Percentiles rank a stretch among this genome's conserved stretches.
These are phyloP conservation scores for Ustilago lituana DNA, from an alignment of 1,284 basidiomycete species.

Conservation along the genomic window DNA sequence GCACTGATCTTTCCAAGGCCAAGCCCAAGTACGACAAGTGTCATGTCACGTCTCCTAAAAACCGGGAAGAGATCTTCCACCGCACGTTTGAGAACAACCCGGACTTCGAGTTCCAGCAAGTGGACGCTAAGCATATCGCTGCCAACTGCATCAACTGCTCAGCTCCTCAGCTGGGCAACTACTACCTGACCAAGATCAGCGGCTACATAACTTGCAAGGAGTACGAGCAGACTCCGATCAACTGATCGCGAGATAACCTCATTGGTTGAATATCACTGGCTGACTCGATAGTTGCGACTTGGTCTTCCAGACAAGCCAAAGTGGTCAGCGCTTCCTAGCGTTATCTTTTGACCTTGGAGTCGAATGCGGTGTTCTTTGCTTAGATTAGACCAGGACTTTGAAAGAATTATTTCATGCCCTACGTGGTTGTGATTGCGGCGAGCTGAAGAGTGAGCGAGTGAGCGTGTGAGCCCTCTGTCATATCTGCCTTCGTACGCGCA, in stretches of 20 bases:
- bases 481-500: too few species aligned
- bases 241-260: not conserved
- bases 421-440: too few species aligned
- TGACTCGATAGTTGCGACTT: too few species aligned
- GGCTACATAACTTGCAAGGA: constrained; percentile 10
- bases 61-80: not conserved
- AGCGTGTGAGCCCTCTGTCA: too few species aligned
- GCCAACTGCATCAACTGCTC: constrained; percentile 31
- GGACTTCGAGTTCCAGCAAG: constrained; percentile 14
- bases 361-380: too few species aligned
- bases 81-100: not conserved
- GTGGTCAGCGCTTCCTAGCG: too few species aligned
- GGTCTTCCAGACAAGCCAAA: too few species aligned
- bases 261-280: too few species aligned
- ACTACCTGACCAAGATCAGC: constrained; percentile 8
- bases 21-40: constrained; percentile 17
- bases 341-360: too few species aligned
- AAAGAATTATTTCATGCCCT: too few species aligned
- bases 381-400: too few species aligned
- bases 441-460: too few species aligned
- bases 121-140: constrained; percentile 6
- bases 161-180: constrained; percentile 1
- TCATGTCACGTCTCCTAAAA: not conserved
- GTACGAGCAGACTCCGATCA: not conserved
- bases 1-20: constrained; percentile 4